phyloP scores from a whole-genome alignment of 2,329 filamentous ascomycete genomes.

The Aureobasidium subglaciale region DNA sequence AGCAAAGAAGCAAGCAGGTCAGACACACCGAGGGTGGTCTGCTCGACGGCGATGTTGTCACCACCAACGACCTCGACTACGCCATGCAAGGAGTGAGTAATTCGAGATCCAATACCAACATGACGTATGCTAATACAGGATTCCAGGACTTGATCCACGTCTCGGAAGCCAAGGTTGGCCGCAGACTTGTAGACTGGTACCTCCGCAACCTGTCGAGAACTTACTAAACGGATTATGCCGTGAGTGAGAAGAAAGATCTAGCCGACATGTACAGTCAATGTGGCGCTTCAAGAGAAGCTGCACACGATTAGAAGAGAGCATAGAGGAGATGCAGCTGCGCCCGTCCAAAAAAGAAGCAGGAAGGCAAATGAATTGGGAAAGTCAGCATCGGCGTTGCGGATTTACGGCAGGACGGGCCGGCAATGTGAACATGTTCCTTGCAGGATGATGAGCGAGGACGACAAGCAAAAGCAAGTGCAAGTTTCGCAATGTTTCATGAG shows the following conservation, averaged over 20 bases:
- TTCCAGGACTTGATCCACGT: conserved; percentile 89
- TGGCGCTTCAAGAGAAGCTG: neutral
- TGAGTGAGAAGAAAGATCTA: neutral
- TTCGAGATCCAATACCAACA: neutral
- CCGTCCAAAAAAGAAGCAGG: conserved; percentile 10
- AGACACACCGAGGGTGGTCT: conserved; percentile 88
- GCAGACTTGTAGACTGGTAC: conserved; percentile 98
- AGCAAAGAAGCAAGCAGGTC: conserved; percentile 95
- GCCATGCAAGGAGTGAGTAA: conserved; percentile 80
- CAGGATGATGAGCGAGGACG: neutral
- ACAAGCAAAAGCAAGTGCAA: neutral
- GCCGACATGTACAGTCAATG: neutral
- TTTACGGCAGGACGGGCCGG: conserved; percentile 2
- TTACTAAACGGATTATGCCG: conserved; percentile 50
- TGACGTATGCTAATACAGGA: conserved; percentile 20
- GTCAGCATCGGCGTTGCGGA: conserved; percentile 6
- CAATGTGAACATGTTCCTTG: neutral
- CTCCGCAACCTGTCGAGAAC: conserved; percentile 91
- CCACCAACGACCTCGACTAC: conserved; percentile 93
- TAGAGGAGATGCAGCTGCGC: neutral
- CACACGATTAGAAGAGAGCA: neutral
- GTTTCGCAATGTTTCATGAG: conserved; percentile 3
- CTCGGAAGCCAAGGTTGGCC: conserved; percentile 95
- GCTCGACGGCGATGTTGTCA: conserved; percentile 85
- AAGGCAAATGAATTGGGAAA: conserved; percentile 16